phyloP scores from a whole-genome alignment of 768 basidiomycete species.

The Termitomyces sp. region DNA sequence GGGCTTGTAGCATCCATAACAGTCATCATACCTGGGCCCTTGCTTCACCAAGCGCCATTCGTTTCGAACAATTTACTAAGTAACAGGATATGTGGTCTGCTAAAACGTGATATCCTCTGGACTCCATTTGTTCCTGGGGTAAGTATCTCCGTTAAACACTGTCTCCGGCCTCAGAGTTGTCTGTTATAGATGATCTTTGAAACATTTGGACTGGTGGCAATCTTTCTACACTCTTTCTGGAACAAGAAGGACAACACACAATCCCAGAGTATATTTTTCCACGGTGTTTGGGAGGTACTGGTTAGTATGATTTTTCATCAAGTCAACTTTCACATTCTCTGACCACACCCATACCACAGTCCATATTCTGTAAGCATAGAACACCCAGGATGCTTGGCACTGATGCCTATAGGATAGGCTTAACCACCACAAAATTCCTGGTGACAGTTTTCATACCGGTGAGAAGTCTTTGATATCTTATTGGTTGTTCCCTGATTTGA shows the following conservation, averaged over 20 bases:
- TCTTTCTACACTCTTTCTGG: not conserved
- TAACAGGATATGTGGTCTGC: not conserved
- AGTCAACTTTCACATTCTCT: not conserved
- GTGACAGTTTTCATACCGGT: constrained; percentile 5
- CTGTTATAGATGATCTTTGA: constrained; percentile 5
- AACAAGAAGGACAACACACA: not conserved
- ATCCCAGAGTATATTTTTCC: not conserved
- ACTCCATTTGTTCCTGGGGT: constrained; percentile 4
- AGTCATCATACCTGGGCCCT: too few relatives aligned
- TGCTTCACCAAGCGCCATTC: too few relatives aligned
- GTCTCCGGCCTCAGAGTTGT: not conserved
- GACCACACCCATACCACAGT: not conserved
- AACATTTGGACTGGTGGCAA: not conserved
- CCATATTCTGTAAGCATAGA: constrained; percentile 2
- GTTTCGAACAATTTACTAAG: too few relatives aligned
- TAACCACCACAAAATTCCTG: not conserved
- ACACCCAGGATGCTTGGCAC: not conserved
- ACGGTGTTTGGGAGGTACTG: not conserved
- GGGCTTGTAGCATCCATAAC: not conserved
- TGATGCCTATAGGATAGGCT: not conserved
- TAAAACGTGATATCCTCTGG: constrained; percentile 5
- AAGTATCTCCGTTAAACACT: not conserved
- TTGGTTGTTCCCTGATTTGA: not conserved
- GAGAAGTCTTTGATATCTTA: not conserved
- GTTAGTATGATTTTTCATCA: not conserved